These are phyloP conservation scores for Neofusicoccum sp. DNA, from an alignment of 2,329 filamentous ascomycete genomes.

Conservation along the genomic window DNA sequence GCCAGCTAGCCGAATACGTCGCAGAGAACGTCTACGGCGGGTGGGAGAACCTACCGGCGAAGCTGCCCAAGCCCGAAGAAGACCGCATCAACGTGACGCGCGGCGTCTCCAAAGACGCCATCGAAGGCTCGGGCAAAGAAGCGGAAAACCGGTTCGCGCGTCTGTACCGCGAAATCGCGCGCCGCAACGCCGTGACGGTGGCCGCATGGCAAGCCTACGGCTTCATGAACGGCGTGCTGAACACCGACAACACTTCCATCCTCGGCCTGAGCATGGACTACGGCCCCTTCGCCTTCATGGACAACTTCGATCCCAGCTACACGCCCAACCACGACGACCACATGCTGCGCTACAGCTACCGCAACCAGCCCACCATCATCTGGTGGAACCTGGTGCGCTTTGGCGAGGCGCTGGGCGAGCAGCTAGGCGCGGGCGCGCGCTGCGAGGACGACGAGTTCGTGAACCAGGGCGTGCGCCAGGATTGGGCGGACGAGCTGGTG, in stretches of 20 bases:
- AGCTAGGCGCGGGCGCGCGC: slow-evolving; percentile 72
- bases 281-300: slow-evolving; percentile 95
- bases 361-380: slow-evolving; percentile 91
- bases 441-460: slow-evolving; percentile 73
- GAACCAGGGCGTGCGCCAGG: slow-evolving; percentile 67
- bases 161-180: slow-evolving; percentile 81
- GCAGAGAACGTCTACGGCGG: slow-evolving; percentile 85
- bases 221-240: slow-evolving; percentile 98
- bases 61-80: slow-evolving; percentile 50
- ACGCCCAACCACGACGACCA: slow-evolving; percentile 97
- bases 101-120: slow-evolving; percentile 55
- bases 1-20: slow-evolving; percentile 75
- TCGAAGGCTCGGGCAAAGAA: slow-evolving; percentile 66
- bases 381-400: slow-evolving; percentile 98
- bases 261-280: slow-evolving; percentile 89
- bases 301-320: slow-evolving; percentile 91
- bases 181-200: slow-evolving; percentile 82
- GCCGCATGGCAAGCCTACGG: slow-evolving; percentile 96
- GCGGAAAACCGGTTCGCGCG: slow-evolving; percentile 85
- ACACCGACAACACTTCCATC: slow-evolving; percentile 96
- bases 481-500: slow-evolving; percentile 67
- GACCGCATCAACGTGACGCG: slow-evolving; percentile 42
- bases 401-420: slow-evolving; percentile 83
- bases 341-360: slow-evolving; percentile 83
- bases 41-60: slow-evolving; percentile 77